phyloP scores from a whole-genome alignment of 148 eudicot species.

The Oxyria digyna region DNA sequence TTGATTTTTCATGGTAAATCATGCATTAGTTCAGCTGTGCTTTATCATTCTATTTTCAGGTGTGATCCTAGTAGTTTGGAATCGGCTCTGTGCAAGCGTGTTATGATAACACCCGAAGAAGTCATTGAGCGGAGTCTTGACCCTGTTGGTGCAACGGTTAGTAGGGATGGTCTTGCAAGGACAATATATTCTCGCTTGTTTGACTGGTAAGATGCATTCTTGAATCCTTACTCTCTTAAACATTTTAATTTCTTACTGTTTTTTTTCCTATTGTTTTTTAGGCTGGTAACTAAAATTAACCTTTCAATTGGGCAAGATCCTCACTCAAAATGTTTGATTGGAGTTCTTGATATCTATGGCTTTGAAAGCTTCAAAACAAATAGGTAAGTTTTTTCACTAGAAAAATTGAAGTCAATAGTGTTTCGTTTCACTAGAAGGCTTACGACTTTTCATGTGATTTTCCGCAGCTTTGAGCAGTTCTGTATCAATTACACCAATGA shows the following conservation, averaged over 20 bases:
- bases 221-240: neutral
- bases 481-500: slow-evolving; percentile 95
- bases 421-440: slow-evolving; percentile 1
- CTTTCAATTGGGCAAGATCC: slow-evolving; percentile 94
- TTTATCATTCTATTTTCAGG: slow-evolving; percentile 11
- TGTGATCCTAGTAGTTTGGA: slow-evolving; percentile 14
- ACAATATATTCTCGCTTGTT: slow-evolving; percentile 75
- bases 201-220: slow-evolving; percentile 43
- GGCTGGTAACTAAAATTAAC: slow-evolving; percentile 91
- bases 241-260: neutral
- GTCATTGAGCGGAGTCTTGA: slow-evolving; percentile 15
- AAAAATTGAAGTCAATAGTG: neutral
- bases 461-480: slow-evolving; percentile 91
- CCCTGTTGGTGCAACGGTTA: slow-evolving; percentile 28
- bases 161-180: slow-evolving; percentile 89
- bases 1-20: neutral
- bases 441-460: slow-evolving; percentile 5
- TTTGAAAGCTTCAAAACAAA: slow-evolving; percentile 92
- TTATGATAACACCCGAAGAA: slow-evolving; percentile 16
- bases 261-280: slow-evolving; percentile 18
- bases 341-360: slow-evolving; percentile 98
- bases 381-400: slow-evolving; percentile 39
- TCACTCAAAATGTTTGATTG: slow-evolving; percentile 66
- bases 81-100: slow-evolving; percentile 17
- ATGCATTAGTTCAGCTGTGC: slow-evolving; percentile 10